Evolutionary conservation across 1,284 basidiomycete species (phyloP), one percentile per base, ranked within the genome.

Genomic region (Polyporus tsugae): DNA sequence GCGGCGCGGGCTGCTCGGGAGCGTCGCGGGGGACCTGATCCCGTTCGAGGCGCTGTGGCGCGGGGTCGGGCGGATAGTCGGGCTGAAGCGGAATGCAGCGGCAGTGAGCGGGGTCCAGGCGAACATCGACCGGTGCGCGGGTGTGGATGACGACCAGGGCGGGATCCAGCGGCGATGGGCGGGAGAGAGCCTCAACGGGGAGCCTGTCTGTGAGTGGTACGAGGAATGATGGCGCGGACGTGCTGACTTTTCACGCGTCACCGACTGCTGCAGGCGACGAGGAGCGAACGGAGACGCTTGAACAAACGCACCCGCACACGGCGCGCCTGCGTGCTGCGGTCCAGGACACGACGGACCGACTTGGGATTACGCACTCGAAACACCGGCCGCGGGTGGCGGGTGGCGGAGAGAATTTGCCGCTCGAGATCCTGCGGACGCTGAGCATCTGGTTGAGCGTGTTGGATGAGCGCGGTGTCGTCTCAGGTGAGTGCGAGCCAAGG

Each of bases 361-460:
- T 69, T 2, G 65, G 68, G 1, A 53, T 72, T 10, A 70, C 67
- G 15, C 77, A 78, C 59, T 67, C 72, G 52, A 84, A 84, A 68
- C 80, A 81, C 68, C 72, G 78, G 22, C 82, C 81, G 13, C 71
- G 75, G 2, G 73, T 84, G 25, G 82, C 82, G 10, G 81, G 82
- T 0, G 80, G 80, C 10, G 83, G 82, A 1, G 78, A 82, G 69
- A 85, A 85, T 72, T 62, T 84, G 4, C 89, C 89, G 11, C 75
- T 90, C 25, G 86, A 88, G 67, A 82, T 90, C 60, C 59, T 90
- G 63, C 76, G 85, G 17, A 83, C 82, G 70, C 72, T 91, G 62
- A 88, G 87, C 72, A 84, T 88, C 65, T 91, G 89, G 89, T 76
- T 85, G 63, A 85, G 83, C 66, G 82, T 85, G 19, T 77, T 90